Conservation (phyloP, 2,329 filamentous ascomycete species). For the Fusarium albosuccineum region DNA sequence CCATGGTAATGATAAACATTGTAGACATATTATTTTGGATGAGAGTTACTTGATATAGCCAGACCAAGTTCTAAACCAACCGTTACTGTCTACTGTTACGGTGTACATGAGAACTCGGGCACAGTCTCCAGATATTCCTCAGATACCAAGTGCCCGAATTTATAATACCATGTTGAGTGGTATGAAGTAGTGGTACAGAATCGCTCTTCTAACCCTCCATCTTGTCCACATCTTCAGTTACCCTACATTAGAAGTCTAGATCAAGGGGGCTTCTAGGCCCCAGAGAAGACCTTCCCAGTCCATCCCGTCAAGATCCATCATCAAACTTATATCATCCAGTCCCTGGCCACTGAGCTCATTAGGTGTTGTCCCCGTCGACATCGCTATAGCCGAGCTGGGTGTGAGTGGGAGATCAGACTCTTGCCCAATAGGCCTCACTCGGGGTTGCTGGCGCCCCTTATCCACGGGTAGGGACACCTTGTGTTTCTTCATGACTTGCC, state of each 20-base stretch:
- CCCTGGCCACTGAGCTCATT: constrained; percentile 39
- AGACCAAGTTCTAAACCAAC: too few species aligned
- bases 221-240: background rate
- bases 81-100: too few species aligned
- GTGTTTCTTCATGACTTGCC: constrained; percentile 51
- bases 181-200: background rate
- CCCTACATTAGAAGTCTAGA: constrained; percentile 33
- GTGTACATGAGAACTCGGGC: too few species aligned
- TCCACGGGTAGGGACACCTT: constrained; percentile 37
- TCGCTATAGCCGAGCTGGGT: constrained; percentile 43
- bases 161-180: background rate
- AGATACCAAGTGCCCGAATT: background rate
- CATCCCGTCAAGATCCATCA: constrained; percentile 51
- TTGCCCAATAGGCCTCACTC: background rate
- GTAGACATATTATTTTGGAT: background rate
- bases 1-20: background rate
- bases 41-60: background rate
- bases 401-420: constrained; percentile 45
- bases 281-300: constrained; percentile 54
- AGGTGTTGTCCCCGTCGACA: constrained; percentile 27
- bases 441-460: constrained; percentile 10
- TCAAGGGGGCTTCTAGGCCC: constrained; percentile 51
- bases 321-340: constrained; percentile 45
- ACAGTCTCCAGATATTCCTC: background rate
- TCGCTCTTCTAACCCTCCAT: too few species aligned